Evolutionary conservation across 2,329 filamentous ascomycete species (phyloP), one percentile per base, ranked within the genome.

Genomic region (Arthrinium puccinioides): DNA sequence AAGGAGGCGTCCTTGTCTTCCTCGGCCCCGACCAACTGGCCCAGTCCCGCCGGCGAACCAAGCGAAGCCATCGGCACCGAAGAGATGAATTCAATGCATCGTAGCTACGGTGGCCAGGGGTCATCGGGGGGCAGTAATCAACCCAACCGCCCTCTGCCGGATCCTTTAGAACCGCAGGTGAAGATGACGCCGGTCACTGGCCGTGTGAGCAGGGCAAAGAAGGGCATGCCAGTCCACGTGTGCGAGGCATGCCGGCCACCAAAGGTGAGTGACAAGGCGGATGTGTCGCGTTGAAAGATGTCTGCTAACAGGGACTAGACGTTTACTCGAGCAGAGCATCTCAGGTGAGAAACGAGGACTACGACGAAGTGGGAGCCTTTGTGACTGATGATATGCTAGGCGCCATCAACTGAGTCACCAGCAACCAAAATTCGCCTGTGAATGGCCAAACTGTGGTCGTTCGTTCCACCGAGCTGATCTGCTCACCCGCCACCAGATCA

Each of bases 331-430:
- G 76, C 76, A 21, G 76, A 80, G 50, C 76, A 80, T 56, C 57
- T 80, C 28, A 73, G 74, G 75, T 79, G 46, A 55, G 53, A 32
- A 18, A 13, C 28, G 5, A 18, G 23, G 21, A 21, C 7, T n/a
- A 25, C 38, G 26, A n/a, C n/a, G n/a, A n/a, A n/a, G n/a, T n/a
- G n/a, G n/a, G n/a, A n/a, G n/a, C n/a, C 13, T 33, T 33, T 24
- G 21, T 21, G 21, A 33, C 21, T 16, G 15, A 10, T 15, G 9
- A 16, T 16, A n/a, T 23, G 14, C 11, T 40, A 79, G 76, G 49
- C 72, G 76, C 37, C 76, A 81, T 53, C 72, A 80, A 53, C 56
- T 78, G 26, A 77, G 74, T 47, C 76, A 81, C 52, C 63, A 70
- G 39, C 69, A 65, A 36, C 72, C 77, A 19, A 63, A 64, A 29